Base-by-base conservation (phyloP, 192 early-diverging fungal species). In the Allomyces javanicus region DNA sequence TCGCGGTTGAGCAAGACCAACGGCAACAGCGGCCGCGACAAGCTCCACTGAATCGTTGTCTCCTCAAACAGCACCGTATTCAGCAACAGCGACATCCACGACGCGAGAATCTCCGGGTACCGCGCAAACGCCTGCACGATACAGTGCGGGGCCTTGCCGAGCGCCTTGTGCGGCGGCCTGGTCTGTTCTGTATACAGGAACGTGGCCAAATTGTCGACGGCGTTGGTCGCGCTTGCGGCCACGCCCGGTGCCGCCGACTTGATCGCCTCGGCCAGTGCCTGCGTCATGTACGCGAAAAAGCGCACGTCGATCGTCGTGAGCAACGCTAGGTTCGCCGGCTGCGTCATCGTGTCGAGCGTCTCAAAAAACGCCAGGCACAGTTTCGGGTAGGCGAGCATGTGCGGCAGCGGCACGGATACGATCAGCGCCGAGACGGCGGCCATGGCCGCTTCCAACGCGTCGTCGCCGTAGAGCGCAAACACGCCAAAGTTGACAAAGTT, bases 401-500 rank as follows among this genome's bases (percentile, higher is more conserved):
- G 90, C 10, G 78, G 72, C 24, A 88, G 66, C 19, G 90, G 89
- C 61, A 91, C 81, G 45, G 73, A 77, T 50, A 85, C 72, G 73
- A 90, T 84, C 64, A 94, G 72, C 65, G 81, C 81, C 68, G 87
- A 85, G 23, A 83, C 71, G 10, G 83, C 74, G 10, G 74, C 70
- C 55, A 90, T 72, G 4, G 85, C 85, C 33, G 77, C 73, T 63
- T 84, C 83, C 50, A 92, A 73, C 22, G 92, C 86, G 19, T 78
- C 81, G 72, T 94, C 92, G 61, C 83, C 81, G 67, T 95, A 95
- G 26, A 95, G 76, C 63, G 83, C 83, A 76, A 93, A 89, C 43
- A 93, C 88, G n/a, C 90, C 90, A 76, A 95, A 92, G 45, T 87
- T 89, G 55, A 93, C 88, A 70, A 93, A 95, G 64, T 83, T 80